A percentile compares a stretch with the other conserved stretches of the same genome.
Evolutionary conservation across 192 early-diverging fungal genomes (phyloP).

Genomic region (Linnemannia exigua): DNA sequence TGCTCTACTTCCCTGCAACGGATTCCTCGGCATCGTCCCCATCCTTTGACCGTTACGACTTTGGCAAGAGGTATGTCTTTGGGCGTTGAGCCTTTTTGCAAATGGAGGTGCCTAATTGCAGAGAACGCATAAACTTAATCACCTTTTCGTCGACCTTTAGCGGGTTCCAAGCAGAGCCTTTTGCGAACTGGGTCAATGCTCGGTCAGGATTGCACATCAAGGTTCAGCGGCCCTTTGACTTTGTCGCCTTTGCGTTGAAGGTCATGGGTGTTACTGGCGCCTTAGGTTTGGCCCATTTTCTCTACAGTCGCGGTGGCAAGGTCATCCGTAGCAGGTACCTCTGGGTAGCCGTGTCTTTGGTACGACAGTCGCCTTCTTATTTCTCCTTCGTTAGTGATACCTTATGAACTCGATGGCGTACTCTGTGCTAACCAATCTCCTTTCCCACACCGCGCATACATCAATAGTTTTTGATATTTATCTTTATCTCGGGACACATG

Average conservation of each 20-base stretch:
- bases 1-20: constrained; percentile 76
- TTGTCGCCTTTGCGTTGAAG: constrained; percentile 57
- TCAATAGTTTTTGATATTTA: constrained; percentile 69
- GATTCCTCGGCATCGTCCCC: neutral
- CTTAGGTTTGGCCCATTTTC: constrained; percentile 47
- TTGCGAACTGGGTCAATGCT: constrained; percentile 70
- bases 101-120: neutral
- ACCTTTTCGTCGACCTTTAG: constrained; percentile 43
- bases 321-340: constrained; percentile 68
- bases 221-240: constrained; percentile 72
- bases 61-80: constrained; percentile 61
- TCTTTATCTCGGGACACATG: constrained; percentile 88
- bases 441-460: no score
- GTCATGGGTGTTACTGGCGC: constrained; percentile 49
- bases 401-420: no score
- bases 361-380: constrained; percentile 1
- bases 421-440: neutral
- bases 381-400: no score
- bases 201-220: constrained; percentile 51
- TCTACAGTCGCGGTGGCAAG: constrained; percentile 59
- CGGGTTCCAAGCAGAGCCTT: constrained; percentile 73
- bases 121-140: neutral
- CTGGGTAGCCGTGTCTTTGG: constrained; percentile 69
- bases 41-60: constrained; percentile 70
- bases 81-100: neutral